phyloP scores from a whole-genome alignment of 768 basidiomycete species.

The Tulasnella sp. region DNA sequence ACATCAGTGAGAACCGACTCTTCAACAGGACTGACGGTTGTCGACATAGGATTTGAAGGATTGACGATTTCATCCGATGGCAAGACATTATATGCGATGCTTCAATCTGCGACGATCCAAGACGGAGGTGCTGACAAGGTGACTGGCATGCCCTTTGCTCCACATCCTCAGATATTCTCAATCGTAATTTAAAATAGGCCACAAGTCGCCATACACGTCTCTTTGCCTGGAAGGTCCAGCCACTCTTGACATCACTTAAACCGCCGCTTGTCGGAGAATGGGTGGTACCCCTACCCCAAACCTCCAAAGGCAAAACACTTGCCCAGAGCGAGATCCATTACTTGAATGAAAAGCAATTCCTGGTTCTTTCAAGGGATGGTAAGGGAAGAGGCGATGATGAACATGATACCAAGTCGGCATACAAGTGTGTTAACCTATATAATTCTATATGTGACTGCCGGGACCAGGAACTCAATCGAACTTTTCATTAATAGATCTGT shows the following conservation, averaged over 20 bases:
- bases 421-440: slow-evolving; percentile 41
- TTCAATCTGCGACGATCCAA: slow-evolving; percentile 51
- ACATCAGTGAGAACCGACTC: background rate
- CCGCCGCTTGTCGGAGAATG: slow-evolving; percentile 42
- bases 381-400: slow-evolving; percentile 44
- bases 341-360: slow-evolving; percentile 39
- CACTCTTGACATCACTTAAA: slow-evolving; percentile 19
- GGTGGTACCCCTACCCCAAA: slow-evolving; percentile 45
- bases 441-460: no score
- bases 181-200: slow-evolving; percentile 18
- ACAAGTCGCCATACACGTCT: slow-evolving; percentile 44
- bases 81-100: slow-evolving; percentile 42
- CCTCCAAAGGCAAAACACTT: slow-evolving; percentile 37
- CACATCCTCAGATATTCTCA: background rate
- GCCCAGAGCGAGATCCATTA: slow-evolving; percentile 47
- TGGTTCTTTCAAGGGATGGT: slow-evolving; percentile 46
- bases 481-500: no score
- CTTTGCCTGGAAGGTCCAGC: slow-evolving; percentile 39
- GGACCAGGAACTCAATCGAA: no score
- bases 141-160: background rate
- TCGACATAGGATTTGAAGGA: slow-evolving; percentile 39
- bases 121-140: slow-evolving; percentile 33
- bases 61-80: slow-evolving; percentile 39
- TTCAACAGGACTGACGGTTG: background rate
- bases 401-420: slow-evolving; percentile 35